These are phyloP conservation scores for Zygosaccharomyces gambellarensis DNA, from an alignment of 805 yeast species.

Conservation along the genomic window DNA sequence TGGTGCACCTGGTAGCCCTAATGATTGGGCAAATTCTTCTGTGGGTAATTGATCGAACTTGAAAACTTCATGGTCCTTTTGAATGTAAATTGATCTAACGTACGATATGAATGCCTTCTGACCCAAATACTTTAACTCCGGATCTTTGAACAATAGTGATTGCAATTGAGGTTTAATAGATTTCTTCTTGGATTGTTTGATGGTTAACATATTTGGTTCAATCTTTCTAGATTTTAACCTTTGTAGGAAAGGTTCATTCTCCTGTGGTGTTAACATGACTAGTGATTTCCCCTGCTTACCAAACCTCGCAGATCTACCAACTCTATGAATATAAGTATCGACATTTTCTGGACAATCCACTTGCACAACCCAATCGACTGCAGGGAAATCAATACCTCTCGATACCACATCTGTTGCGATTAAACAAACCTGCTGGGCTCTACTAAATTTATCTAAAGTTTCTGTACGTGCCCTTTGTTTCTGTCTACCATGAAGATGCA, in stretches of 20 bases:
- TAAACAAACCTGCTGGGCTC: conserved; percentile 73
- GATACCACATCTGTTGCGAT: conserved; percentile 92
- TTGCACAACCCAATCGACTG: conserved; percentile 92
- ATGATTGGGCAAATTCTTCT: conserved; percentile 78
- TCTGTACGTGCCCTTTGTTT: conserved; percentile 87
- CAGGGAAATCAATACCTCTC: conserved; percentile 87
- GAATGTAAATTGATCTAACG: conserved; percentile 76
- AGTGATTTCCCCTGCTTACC: conserved; percentile 81
- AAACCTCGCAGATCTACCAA: conserved; percentile 84
- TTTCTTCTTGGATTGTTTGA: conserved; percentile 66
- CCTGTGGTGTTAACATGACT: conserved; percentile 77
- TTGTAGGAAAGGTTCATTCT: conserved; percentile 69
- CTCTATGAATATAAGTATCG: conserved; percentile 86
- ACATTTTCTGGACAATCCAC: conserved; percentile 88
- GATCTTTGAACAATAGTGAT: conserved; percentile 84
- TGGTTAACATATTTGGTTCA: conserved; percentile 64
- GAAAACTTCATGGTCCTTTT: conserved; percentile 83
- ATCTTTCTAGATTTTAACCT: conserved; percentile 60
- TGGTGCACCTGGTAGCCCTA: conserved; percentile 97
- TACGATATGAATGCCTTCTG: conserved; percentile 95
- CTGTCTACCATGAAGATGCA: conserved; percentile 85
- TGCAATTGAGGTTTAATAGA: conserved; percentile 80
- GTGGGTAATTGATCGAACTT: conserved; percentile 69
- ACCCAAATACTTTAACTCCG: conserved; percentile 86
- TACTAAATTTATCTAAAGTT: conserved; percentile 69